Conservation (phyloP, 768 basidiomycete genomes). For the Leucocoprinus sp. region DNA sequence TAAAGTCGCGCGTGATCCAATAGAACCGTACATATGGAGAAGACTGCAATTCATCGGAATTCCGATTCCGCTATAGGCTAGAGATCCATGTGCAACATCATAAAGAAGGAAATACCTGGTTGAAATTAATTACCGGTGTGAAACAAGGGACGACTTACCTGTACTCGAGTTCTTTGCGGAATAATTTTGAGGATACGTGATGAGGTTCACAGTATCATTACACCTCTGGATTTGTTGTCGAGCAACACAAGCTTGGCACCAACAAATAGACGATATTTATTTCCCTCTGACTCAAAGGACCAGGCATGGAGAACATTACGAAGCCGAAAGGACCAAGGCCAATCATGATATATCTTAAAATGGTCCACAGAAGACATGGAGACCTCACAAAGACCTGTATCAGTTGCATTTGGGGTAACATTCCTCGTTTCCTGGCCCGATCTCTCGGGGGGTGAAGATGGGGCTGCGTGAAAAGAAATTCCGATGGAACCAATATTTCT, state of each 20-base stretch:
- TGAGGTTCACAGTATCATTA: slow-evolving; percentile 29
- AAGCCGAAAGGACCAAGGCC: slow-evolving; percentile 36
- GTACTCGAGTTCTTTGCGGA: no score
- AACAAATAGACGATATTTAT: slow-evolving; percentile 37
- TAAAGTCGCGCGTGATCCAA: no score
- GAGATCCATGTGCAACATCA: no score
- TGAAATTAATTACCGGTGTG: neutral
- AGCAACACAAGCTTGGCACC: slow-evolving; percentile 40
- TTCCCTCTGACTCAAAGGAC: slow-evolving; percentile 22
- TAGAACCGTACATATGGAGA: no score
- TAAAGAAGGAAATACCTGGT: neutral
- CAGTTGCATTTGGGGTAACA: neutral
- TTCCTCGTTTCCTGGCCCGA: slow-evolving; percentile 1
- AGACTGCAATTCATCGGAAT: no score
- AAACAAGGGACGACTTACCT: neutral
- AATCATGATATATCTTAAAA: slow-evolving; percentile 56
- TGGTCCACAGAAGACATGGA: slow-evolving; percentile 32
- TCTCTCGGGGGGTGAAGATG: neutral
- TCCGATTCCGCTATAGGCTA: no score
- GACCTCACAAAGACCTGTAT: neutral
- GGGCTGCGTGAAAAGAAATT: slow-evolving; percentile 4
- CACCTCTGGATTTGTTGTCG: slow-evolving; percentile 38
- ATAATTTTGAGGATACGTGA: no score
- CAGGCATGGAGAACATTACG: slow-evolving; percentile 46
- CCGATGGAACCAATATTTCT: slow-evolving; percentile 3